Conservation (phyloP, 305 asterid genomes). For the Solanum hybrid region DNA sequence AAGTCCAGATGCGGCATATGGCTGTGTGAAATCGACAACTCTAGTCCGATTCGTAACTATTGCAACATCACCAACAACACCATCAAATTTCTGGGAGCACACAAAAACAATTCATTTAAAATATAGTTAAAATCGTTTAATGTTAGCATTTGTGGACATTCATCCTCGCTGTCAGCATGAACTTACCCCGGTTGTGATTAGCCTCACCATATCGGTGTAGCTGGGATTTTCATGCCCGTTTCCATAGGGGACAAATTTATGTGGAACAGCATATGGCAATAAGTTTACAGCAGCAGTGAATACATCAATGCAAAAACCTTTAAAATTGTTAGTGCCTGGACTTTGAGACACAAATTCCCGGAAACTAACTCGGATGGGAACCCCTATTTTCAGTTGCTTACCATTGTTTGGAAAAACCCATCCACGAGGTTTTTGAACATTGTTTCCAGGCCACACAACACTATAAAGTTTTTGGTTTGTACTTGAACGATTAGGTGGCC, state of each 20-base stretch:
- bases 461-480: slow-evolving; percentile 18
- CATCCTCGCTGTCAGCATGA: too few species aligned
- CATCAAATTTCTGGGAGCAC: too few species aligned
- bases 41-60: too few species aligned
- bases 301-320: slow-evolving; percentile 45
- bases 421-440: slow-evolving; percentile 34
- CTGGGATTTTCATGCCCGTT: slow-evolving; percentile 31
- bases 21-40: slow-evolving; percentile 39
- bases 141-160: too few species aligned
- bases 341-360: slow-evolving; percentile 34
- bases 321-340: slow-evolving; percentile 23
- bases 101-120: too few species aligned
- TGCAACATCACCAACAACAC: too few species aligned
- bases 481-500: slow-evolving; percentile 24
- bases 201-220: slow-evolving; percentile 26
- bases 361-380: slow-evolving; percentile 34
- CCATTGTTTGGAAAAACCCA: slow-evolving; percentile 48
- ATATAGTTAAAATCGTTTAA: too few species aligned
- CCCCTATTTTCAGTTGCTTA: slow-evolving; percentile 34
- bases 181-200: slow-evolving; percentile 34
- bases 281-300: slow-evolving; percentile 38
- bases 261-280: slow-evolving; percentile 39
- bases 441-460: slow-evolving; percentile 44
- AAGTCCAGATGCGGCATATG: slow-evolving; percentile 39
- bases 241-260: slow-evolving; percentile 33